phyloP scores from a whole-genome alignment of 1,284 basidiomycete genomes.

The Cystobasidium sp. region DNA sequence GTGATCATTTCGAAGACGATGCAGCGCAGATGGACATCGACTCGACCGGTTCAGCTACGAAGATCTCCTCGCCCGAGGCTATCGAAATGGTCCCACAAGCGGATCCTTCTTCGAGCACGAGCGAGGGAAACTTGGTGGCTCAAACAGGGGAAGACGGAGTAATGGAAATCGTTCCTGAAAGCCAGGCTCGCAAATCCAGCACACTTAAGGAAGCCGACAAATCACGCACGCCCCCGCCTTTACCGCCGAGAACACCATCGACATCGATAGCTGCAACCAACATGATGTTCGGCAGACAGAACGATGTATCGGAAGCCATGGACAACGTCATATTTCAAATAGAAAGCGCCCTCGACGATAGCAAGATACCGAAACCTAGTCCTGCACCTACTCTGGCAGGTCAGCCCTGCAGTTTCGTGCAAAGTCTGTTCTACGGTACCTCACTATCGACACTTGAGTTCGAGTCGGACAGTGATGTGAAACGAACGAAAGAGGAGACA shows the following conservation, averaged over 20 bases:
- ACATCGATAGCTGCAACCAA: slow-evolving; percentile 32
- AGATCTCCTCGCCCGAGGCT: not conserved
- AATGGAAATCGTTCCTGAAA: slow-evolving; percentile 54
- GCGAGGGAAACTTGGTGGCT: not conserved
- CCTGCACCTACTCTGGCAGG: slow-evolving; percentile 42
- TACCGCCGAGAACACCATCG: slow-evolving; percentile 63
- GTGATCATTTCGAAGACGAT: slow-evolving; percentile 56
- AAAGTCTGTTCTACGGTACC: slow-evolving; percentile 85
- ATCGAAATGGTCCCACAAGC: not conserved
- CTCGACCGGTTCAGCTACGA: too few relatives aligned
- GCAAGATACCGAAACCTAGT: slow-evolving; percentile 44
- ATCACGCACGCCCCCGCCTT: slow-evolving; percentile 60
- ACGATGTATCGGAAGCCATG: slow-evolving; percentile 97
- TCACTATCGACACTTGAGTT: slow-evolving; percentile 73
- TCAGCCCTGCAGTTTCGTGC: slow-evolving; percentile 31
- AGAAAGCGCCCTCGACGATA: slow-evolving; percentile 80
- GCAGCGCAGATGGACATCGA: slow-evolving; percentile 16
- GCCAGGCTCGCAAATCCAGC: not conserved
- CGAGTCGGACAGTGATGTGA: slow-evolving; percentile 50
- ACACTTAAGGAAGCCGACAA: slow-evolving; percentile 53
- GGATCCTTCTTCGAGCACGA: too few relatives aligned
- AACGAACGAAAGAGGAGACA: slow-evolving; percentile 72
- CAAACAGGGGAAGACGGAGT: slow-evolving; percentile 54
- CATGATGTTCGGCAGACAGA: slow-evolving; percentile 72
- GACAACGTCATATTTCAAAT: slow-evolving; percentile 99